A percentile compares a stretch with the other conserved stretches of the same genome.
phyloP scores from a whole-genome alignment of 1,139 yeast genomes.

The Debaryomyces nepalensis region DNA sequence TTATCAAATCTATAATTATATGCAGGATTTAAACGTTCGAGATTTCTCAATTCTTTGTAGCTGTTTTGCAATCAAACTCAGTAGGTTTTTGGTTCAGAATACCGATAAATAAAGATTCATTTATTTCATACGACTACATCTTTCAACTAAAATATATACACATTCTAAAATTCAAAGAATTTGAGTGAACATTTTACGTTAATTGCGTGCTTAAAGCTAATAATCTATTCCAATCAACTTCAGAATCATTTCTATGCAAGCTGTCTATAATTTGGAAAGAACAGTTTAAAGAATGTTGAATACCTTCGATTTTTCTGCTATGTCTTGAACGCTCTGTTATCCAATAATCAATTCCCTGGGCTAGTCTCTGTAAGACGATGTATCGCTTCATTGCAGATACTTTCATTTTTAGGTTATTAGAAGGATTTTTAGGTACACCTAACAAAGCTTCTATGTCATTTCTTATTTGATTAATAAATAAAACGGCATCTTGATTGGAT shows the following conservation, averaged over 20 bases:
- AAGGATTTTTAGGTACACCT: constrained; percentile 11
- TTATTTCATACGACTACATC: too few species aligned
- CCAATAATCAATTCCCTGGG: neutral
- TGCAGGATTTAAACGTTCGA: too few species aligned
- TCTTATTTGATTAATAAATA: neutral
- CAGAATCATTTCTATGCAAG: constrained; percentile 6
- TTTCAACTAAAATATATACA: too few species aligned
- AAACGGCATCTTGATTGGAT: neutral
- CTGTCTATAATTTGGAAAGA: neutral
- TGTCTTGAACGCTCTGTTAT: neutral
- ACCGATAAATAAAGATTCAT: too few species aligned
- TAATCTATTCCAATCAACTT: constrained; percentile 6
- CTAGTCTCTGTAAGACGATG: neutral
- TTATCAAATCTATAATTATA: too few species aligned
- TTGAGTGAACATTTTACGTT: neutral
- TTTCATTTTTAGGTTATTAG: constrained; percentile 10
- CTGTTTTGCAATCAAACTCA: too few species aligned
- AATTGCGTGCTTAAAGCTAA: neutral
- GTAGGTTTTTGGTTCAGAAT: too few species aligned
- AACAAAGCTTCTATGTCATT: constrained; percentile 6
- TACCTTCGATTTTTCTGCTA: neutral
- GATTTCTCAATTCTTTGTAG: too few species aligned
- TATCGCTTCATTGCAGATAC: constrained; percentile 2
- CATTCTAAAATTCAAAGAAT: neutral
- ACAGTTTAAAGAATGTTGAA: neutral